Evolutionary conservation across 2,329 filamentous ascomycete genomes (phyloP).

Genomic region (Ceratocystis cubensis): DNA sequence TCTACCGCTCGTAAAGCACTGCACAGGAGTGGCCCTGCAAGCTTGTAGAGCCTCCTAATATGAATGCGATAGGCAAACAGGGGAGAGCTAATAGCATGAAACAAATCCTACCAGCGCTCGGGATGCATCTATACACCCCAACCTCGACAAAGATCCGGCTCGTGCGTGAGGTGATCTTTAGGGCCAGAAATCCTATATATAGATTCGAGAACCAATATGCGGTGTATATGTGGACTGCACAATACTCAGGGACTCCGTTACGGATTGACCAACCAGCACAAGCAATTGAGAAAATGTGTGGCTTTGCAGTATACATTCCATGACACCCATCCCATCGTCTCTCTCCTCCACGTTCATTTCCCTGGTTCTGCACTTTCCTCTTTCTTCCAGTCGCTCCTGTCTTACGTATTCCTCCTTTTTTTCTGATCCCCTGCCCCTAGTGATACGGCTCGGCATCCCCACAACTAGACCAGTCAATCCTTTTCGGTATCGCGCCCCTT

Average conservation of each 20-base stretch:
- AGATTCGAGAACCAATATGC: not conserved
- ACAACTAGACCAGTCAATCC: not conserved
- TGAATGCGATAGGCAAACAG: not conserved
- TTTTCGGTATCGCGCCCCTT: constrained; percentile 1
- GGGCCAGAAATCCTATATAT: not conserved
- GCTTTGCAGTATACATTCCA: not conserved
- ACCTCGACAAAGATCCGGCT: not conserved
- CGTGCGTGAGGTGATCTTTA: not conserved
- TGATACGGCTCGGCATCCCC: constrained; percentile 2
- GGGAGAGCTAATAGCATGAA: not conserved
- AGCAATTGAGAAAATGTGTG: not conserved
- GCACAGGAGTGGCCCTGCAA: not conserved
- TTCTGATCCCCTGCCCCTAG: not conserved
- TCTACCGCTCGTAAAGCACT: not conserved
- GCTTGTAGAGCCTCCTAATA: not conserved
- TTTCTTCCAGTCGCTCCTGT: not conserved
- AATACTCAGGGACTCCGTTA: not conserved
- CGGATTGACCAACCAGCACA: not conserved
- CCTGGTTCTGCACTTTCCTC: not conserved
- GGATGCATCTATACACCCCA: not conserved
- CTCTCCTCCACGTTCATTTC: not conserved
- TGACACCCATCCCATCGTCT: not conserved
- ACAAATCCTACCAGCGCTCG: not conserved
- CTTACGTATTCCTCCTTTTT: not conserved
- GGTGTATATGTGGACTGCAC: not conserved